These are phyloP conservation scores for Neocucurbitaria cava DNA, from an alignment of 2,329 filamentous ascomycete genomes.

Conservation along the genomic window DNA sequence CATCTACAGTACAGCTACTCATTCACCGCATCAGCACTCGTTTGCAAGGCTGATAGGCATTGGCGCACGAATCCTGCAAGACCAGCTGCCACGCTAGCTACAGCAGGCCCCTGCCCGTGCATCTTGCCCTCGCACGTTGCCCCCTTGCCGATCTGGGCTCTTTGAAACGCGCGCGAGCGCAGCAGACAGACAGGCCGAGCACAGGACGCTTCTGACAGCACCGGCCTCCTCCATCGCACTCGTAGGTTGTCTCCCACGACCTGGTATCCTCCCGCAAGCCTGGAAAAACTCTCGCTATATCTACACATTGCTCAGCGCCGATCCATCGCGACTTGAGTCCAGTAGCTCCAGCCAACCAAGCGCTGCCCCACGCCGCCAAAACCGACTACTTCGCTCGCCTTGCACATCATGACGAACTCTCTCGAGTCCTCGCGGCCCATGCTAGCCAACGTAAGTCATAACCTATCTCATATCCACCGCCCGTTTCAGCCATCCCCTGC, in stretches of 20 bases:
- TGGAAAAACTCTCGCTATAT: not conserved
- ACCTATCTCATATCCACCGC: constrained; percentile 30
- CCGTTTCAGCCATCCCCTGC: constrained; percentile 39
- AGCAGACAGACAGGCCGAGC: constrained; percentile 18
- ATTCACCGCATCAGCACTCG: not conserved
- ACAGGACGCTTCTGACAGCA: constrained; percentile 20
- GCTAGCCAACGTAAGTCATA: constrained; percentile 50
- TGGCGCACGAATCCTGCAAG: constrained; percentile 3
- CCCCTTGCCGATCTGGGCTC: constrained; percentile 33
- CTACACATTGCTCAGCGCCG: not conserved
- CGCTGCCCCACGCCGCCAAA: constrained; percentile 7
- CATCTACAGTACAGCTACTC: too few relatives aligned
- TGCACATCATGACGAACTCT: constrained; percentile 46
- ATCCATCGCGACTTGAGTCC: too few relatives aligned
- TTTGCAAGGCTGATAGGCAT: constrained; percentile 11
- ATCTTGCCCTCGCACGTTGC: constrained; percentile 24
- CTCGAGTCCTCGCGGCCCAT: constrained; percentile 51
- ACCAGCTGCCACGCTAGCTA: not conserved
- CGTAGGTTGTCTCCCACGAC: constrained; percentile 12
- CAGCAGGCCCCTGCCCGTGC: constrained; percentile 15
- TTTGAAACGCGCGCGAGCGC: constrained; percentile 31
- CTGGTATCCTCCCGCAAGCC: not conserved
- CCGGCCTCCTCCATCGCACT: constrained; percentile 5
- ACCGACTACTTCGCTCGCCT: constrained; percentile 6
- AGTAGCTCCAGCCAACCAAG: not conserved